Conservation (phyloP, 1,284 basidiomycete genomes). For the Leccinum variabile region DNA sequence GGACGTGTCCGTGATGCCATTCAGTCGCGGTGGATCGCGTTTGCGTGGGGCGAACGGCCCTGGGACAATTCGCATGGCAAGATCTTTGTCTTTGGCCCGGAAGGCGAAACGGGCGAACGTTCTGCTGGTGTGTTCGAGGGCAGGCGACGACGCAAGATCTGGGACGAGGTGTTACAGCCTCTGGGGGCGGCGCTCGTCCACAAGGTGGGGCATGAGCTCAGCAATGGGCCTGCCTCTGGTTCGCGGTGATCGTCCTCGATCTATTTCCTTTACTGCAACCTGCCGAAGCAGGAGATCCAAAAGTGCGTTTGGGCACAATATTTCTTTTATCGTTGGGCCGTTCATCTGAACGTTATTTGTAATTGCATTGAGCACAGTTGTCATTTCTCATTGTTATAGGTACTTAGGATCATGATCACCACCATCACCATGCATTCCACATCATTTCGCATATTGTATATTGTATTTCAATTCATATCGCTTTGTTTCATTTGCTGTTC, state of each 20-base stretch:
- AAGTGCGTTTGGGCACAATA: constrained; percentile 13
- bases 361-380: constrained; percentile 1
- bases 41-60: constrained; percentile 67
- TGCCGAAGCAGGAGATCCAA: constrained; percentile 5
- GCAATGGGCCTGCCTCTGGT: constrained; percentile 54
- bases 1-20: constrained; percentile 63
- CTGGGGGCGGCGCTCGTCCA: constrained; percentile 64
- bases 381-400: neutral
- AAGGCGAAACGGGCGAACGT: constrained; percentile 52
- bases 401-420: neutral
- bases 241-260: constrained; percentile 19
- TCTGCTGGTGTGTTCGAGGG: constrained; percentile 44
- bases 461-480: neutral
- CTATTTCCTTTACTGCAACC: neutral
- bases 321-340: neutral
- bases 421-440: neutral
- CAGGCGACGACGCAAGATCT: constrained; percentile 46
- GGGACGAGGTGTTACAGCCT: constrained; percentile 65
- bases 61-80: constrained; percentile 58
- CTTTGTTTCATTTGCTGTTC: neutral
- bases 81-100: constrained; percentile 66
- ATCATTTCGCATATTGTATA: neutral
- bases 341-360: constrained; percentile 5
- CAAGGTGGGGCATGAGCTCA: constrained; percentile 69
- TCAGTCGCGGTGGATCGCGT: constrained; percentile 71